phyloP scores from a whole-genome alignment of 2,329 filamentous ascomycete genomes.

The Pseudogymnoascus sp. region DNA sequence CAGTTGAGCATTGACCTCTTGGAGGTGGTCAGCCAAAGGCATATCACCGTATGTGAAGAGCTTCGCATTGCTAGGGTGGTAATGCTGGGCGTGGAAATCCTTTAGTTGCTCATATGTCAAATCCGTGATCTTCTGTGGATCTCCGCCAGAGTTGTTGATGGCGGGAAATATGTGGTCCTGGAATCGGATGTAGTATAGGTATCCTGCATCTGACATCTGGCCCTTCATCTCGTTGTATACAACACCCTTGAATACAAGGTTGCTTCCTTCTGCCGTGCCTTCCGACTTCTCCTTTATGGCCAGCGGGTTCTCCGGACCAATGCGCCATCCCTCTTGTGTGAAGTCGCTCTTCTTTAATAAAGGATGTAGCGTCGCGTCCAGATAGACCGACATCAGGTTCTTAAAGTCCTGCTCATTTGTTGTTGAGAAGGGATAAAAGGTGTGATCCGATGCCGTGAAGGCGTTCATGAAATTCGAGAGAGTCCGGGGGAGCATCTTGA shows the following conservation, averaged over 20 bases:
- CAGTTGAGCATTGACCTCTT: conserved; percentile 70
- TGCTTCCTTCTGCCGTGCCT: conserved; percentile 50
- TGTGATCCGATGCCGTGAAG: conserved; percentile 93
- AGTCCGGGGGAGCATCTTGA: conserved; percentile 97
- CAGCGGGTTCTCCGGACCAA: conserved; percentile 80
- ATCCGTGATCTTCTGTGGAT: conserved; percentile 93
- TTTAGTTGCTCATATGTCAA: conserved; percentile 85
- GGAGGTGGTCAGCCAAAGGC: conserved; percentile 72
- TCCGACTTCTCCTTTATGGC: conserved; percentile 36
- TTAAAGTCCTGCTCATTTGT: conserved; percentile 93
- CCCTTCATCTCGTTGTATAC: conserved; percentile 99
- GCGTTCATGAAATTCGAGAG: conserved; percentile 99
- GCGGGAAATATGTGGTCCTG: conserved; percentile 91
- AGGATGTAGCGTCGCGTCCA: conserved; percentile 88
- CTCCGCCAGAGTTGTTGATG: conserved; percentile 93
- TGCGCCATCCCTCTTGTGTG: conserved; percentile 91
- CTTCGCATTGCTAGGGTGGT: conserved; percentile 96
- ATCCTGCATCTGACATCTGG: conserved; percentile 94
- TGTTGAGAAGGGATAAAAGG: conserved; percentile 95
- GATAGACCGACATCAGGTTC: conserved; percentile 92
- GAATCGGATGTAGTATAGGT: conserved; percentile 91
- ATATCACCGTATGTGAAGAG: conserved; percentile 94
- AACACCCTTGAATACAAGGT: conserved; percentile 89
- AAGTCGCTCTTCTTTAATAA: conserved; percentile 88
- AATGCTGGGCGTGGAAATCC: conserved; percentile 84